Evolutionary conservation across 306 rosid genomes (phyloP).

Genomic region (Gastrolobium villosum): DNA sequence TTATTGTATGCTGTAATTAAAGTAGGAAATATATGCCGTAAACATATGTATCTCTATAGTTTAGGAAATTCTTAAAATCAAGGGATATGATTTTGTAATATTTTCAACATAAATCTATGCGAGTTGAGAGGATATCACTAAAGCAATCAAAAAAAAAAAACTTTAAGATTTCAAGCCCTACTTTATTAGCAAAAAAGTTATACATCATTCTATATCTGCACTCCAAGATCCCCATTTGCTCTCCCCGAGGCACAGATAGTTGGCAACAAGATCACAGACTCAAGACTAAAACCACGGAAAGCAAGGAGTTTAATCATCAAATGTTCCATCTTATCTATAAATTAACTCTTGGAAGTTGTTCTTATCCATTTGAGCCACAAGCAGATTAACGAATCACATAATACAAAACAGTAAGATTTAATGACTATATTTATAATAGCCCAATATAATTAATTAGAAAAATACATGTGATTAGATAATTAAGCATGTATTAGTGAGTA

Average conservation of each 20-base stretch:
- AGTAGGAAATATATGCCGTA: neutral
- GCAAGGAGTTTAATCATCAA: neutral
- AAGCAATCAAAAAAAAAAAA: neutral
- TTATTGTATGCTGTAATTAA: neutral
- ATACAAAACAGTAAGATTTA: neutral
- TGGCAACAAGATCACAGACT: neutral
- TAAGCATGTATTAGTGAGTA: too few relatives aligned
- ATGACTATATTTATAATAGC: too few relatives aligned
- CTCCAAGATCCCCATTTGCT: neutral
- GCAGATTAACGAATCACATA: conserved; percentile 10
- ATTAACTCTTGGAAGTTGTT: conserved; percentile 34
- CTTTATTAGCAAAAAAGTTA: neutral
- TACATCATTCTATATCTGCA: conserved; percentile 15
- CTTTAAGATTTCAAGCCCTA: neutral
- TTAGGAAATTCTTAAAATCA: conserved; percentile 10
- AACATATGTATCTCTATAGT: neutral
- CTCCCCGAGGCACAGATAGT: neutral
- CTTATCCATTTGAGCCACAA: conserved; percentile 9
- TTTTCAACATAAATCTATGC: conserved; percentile 4
- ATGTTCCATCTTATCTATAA: conserved; percentile 3
- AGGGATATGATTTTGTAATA: conserved; percentile 14
- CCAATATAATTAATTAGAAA: too few relatives aligned
- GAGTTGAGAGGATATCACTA: conserved; percentile 23
- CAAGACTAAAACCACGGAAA: conserved; percentile 12
- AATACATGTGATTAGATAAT: too few relatives aligned